Evolutionary conservation across 306 rosid species (phyloP).

Genomic region (Boehmeria nivea): DNA sequence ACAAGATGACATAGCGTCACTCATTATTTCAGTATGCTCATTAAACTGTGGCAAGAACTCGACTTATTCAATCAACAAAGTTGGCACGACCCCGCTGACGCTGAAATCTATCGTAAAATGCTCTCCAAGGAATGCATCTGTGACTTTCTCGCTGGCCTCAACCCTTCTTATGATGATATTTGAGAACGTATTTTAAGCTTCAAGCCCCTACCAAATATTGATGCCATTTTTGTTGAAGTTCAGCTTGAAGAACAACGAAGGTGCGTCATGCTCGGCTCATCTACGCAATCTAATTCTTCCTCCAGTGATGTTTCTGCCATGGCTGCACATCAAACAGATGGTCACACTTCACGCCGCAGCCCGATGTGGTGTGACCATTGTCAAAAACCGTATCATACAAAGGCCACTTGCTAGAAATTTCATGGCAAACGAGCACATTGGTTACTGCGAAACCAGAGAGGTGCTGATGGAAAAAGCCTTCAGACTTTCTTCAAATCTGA

Average conservation of each 20-base stretch:
- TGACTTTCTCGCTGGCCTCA: neutral
- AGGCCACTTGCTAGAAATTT: too few species aligned
- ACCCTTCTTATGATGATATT: neutral
- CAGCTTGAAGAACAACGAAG: neutral
- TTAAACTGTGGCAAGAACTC: neutral
- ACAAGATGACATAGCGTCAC: neutral
- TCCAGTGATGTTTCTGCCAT: neutral
- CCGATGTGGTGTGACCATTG: too few species aligned
- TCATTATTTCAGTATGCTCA: neutral
- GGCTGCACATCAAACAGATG: neutral
- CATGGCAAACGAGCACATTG: too few species aligned
- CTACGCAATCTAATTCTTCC: neutral
- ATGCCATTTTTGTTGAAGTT: neutral
- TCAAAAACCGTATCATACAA: too few species aligned
- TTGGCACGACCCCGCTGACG: neutral
- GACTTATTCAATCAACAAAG: neutral
- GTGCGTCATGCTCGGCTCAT: neutral
- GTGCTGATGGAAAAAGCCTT: too few species aligned
- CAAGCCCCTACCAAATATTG: neutral
- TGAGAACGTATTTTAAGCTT: neutral
- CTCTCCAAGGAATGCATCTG: neutral
- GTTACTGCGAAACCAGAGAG: too few species aligned
- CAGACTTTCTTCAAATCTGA: too few species aligned
- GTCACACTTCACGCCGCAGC: neutral
- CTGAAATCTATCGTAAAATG: neutral